phyloP scores from a whole-genome alignment of 495 filamentous ascomycete species.

The Staphylotrichum longicolle region DNA sequence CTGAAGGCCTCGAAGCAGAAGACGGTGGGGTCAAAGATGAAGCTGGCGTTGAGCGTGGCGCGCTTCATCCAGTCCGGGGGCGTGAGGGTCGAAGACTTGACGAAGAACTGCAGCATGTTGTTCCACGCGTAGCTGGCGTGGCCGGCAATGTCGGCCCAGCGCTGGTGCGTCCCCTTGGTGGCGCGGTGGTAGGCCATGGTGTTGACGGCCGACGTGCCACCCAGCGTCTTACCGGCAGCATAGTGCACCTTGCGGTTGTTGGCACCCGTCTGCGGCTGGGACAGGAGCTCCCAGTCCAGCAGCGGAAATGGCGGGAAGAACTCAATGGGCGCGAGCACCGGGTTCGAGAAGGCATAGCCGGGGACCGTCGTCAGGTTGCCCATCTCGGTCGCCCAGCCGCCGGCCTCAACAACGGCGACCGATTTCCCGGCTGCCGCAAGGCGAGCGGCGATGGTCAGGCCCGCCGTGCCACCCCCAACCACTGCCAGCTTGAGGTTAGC shows the following conservation, averaged over 20 bases:
- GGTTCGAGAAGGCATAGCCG: conserved; percentile 23
- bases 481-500: conserved; percentile 25
- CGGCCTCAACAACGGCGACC: conserved; percentile 56
- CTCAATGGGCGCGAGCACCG: conserved; percentile 19
- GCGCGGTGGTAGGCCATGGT: conserved; percentile 51
- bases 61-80: conserved; percentile 31
- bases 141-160: conserved; percentile 47
- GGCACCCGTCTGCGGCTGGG: conserved; percentile 39
- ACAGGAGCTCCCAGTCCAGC: conserved; percentile 53
- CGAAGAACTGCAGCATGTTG: conserved; percentile 45
- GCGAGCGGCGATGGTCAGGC: conserved; percentile 49
- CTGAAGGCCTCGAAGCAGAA: conserved; percentile 13
- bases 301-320: conserved; percentile 28
- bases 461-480: conserved; percentile 57
- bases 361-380: conserved; percentile 47
- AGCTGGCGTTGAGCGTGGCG: conserved; percentile 28
- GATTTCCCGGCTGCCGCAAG: conserved; percentile 39
- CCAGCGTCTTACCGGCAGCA: conserved; percentile 44
- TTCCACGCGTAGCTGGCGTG: conserved; percentile 47
- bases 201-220: conserved; percentile 50
- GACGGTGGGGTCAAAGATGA: conserved; percentile 26
- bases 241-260: conserved; percentile 37
- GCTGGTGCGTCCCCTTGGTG: conserved; percentile 39
- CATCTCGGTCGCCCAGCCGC: conserved; percentile 53
- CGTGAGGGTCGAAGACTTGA: conserved; percentile 38